Evolutionary conservation across 768 basidiomycete species (phyloP), one percentile per base, ranked within the genome.

Genomic region (Mycena galericulata): DNA sequence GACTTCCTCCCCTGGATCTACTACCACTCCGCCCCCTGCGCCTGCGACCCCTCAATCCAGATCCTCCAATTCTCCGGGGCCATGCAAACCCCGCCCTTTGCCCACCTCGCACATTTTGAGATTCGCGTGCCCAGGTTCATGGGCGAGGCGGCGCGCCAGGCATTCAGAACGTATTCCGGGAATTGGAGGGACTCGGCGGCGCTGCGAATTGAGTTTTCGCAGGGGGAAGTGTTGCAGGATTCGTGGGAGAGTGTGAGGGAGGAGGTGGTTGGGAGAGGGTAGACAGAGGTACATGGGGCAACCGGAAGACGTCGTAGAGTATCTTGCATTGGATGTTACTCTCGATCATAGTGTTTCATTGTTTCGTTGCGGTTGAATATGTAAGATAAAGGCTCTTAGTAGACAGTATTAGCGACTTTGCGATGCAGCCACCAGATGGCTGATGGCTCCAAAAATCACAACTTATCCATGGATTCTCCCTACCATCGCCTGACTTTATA

Each of bases 111-210:
- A 17, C 17, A 22, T n/a, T 54, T 63, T 20, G 27, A 18, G 22
- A 34, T 54, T 26, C 10, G 40, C 30, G 62, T 54, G 8, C 61
- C 62, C 1, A 41, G 29, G 29, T 54, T 53, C 11, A 54, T 62
- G 9, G 62, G 62, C 7, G 40, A 53, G 12, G 15, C 7, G n/a
- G 51, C 51, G 41, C 43, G 7, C 17, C 32, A 29, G 12, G 29
- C n/a, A 41, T 24, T 63, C 50, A 30, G 62, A 14, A 12, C 17
- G 27, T 62, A 62, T 58, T 68, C 62, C 46, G 53, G 53, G 14
- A 27, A 40, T 26, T 68, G 67, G 67, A 62, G 62, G 46, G 46
- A 57, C 29, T 40, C 53, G 27, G 45, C 50, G 6, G 53, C 47
- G 29, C 24, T 62, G 47, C 24, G 54, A 11, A 63, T 63, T 22